phyloP scores from a whole-genome alignment of 2,329 filamentous ascomycete genomes.

The Neonectria punicea region DNA sequence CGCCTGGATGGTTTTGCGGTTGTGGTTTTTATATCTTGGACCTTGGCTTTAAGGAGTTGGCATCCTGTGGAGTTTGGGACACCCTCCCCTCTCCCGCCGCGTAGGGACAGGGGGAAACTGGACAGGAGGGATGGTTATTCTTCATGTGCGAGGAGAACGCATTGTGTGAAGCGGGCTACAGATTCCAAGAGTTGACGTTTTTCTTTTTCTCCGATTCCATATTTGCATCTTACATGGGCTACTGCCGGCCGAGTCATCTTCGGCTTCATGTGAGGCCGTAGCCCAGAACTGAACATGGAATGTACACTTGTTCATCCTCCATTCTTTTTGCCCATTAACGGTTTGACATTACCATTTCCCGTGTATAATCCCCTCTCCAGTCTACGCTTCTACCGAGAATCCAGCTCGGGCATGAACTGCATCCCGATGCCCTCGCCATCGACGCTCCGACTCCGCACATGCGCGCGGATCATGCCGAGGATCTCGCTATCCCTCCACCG shows the following conservation, averaged over 20 bases:
- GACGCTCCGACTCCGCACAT: constrained; percentile 74
- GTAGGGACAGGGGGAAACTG: constrained; percentile 1
- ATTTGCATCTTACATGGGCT: constrained; percentile 25
- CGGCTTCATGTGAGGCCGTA: background rate
- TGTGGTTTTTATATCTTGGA: constrained; percentile 17
- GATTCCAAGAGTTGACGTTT: constrained; percentile 10
- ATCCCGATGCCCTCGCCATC: constrained; percentile 58
- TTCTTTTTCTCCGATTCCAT: background rate
- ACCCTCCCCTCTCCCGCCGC: background rate
- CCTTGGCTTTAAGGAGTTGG: constrained; percentile 14
- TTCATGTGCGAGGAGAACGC: constrained; percentile 6
- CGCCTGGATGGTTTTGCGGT: constrained; percentile 15
- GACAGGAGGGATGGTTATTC: constrained; percentile 5
- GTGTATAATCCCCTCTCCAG: too few relatives aligned
- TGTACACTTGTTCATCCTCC: background rate
- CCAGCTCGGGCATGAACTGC: constrained; percentile 67
- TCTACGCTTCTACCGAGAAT: constrained; percentile 17
- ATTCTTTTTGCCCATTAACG: background rate
- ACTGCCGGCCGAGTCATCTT: background rate
- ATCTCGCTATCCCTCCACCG: constrained; percentile 89
- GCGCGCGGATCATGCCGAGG: constrained; percentile 77
- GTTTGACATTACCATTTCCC: background rate
- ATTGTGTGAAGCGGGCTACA: constrained; percentile 2
- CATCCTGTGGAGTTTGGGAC: constrained; percentile 29
- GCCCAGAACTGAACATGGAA: background rate